Conservation (phyloP, 202 grass and related monocot genomes). For the Zizania palustris region DNA sequence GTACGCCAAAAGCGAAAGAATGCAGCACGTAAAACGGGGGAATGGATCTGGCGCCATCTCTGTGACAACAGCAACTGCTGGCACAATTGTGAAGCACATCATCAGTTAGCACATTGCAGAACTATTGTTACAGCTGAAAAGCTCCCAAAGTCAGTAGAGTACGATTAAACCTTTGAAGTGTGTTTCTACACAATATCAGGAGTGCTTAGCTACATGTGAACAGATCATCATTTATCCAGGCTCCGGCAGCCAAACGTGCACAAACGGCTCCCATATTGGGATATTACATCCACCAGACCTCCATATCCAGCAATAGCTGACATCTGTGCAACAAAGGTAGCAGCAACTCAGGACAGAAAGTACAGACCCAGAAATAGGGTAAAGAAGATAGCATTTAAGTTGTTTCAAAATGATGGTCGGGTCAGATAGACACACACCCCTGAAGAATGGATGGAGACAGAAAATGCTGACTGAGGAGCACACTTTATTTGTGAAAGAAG, state of each 20-base stretch:
- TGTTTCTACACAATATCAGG: neutral
- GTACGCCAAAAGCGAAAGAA: neutral
- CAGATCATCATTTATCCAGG: slow-evolving; percentile 39
- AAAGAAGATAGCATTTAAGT: neutral
- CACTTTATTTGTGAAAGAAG: slow-evolving; percentile 92
- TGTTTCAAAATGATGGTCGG: slow-evolving; percentile 24
- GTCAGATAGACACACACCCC: slow-evolving; percentile 54
- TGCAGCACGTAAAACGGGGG: neutral
- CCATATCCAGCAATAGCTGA: slow-evolving; percentile 70
- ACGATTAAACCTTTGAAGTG: neutral
- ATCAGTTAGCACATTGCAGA: neutral
- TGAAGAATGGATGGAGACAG: slow-evolving; percentile 71
- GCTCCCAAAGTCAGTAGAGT: neutral
- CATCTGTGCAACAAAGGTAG: slow-evolving; percentile 44
- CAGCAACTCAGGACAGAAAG: neutral
- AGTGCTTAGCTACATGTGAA: neutral
- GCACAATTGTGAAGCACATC: neutral
- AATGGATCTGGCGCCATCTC: slow-evolving; percentile 6
- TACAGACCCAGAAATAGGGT: neutral
- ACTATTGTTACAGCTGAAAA: slow-evolving; percentile 5
- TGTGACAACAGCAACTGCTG: slow-evolving; percentile 4
- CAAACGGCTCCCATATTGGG: slow-evolving; percentile 84
- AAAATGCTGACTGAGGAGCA: slow-evolving; percentile 80
- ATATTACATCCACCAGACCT: slow-evolving; percentile 83
- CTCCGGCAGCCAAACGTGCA: slow-evolving; percentile 70